These are phyloP conservation scores for Botryobasidium botryosum DNA, from an alignment of 768 basidiomycete genomes.

Conservation along the genomic window DNA sequence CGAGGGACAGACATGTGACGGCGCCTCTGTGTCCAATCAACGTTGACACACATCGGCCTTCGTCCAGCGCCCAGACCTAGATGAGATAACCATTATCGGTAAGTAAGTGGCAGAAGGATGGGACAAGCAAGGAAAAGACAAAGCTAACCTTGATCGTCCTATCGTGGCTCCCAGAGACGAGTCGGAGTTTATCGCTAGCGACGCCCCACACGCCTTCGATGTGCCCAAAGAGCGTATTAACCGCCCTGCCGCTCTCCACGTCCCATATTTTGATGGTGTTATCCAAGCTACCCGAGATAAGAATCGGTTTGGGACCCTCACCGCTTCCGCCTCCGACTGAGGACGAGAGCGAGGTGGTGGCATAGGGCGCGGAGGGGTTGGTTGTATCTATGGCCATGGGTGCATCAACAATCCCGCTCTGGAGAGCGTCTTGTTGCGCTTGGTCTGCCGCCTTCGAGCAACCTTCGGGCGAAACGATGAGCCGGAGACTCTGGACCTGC, in stretches of 20 bases:
- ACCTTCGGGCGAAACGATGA: conserved; percentile 25
- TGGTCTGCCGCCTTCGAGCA: background rate
- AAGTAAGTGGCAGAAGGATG: background rate
- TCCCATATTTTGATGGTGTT: conserved; percentile 97
- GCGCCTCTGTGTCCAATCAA: conserved; percentile 89
- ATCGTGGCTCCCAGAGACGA: conserved; percentile 90
- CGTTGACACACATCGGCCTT: conserved; percentile 72
- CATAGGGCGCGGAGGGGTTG: conserved; percentile 9
- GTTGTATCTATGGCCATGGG: background rate
- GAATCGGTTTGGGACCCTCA: conserved; percentile 36
- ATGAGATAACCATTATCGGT: background rate
- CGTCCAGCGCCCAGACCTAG: conserved; percentile 88
- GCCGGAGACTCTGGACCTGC: conserved; percentile 81
- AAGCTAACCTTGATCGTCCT: conserved; percentile 80
- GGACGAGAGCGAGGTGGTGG: background rate
- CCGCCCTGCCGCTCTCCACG: conserved; percentile 62
- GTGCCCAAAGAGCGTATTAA: conserved; percentile 83
- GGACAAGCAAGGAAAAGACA: conserved; percentile 4
- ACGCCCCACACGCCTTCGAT: conserved; percentile 98
- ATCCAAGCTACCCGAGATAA: conserved; percentile 82
- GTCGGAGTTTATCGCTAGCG: conserved; percentile 75
- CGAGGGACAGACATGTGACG: conserved; percentile 76
- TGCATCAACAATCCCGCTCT: background rate
- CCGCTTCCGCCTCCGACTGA: background rate
- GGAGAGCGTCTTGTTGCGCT: background rate